These are phyloP conservation scores for Medicago ruthenica DNA, from an alignment of 306 rosid genomes.

Conservation along the genomic window DNA sequence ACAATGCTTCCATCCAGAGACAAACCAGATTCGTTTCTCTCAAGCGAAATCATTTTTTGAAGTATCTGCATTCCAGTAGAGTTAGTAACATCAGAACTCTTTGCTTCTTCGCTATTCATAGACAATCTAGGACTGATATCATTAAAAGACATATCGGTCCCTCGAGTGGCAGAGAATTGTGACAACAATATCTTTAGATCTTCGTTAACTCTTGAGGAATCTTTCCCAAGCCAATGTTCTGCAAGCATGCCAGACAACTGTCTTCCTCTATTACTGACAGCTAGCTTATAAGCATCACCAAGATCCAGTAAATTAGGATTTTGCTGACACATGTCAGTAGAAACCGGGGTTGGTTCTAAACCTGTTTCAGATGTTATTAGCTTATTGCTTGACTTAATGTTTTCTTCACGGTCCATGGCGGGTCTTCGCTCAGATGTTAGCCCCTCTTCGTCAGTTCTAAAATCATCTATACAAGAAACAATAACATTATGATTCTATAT, in stretches of 20 bases:
- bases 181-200: slow-evolving; percentile 74
- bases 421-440: slow-evolving; percentile 43
- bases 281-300: slow-evolving; percentile 93
- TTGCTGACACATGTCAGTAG: slow-evolving; percentile 62
- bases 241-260: slow-evolving; percentile 69
- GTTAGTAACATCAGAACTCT: slow-evolving; percentile 61
- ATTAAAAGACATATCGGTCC: slow-evolving; percentile 59
- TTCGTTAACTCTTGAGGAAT: slow-evolving; percentile 75
- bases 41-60: slow-evolving; percentile 80
- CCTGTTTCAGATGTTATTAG: slow-evolving; percentile 60
- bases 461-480: slow-evolving; percentile 46
- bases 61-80: slow-evolving; percentile 69
- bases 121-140: slow-evolving; percentile 83
- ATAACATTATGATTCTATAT: neutral
- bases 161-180: slow-evolving; percentile 75
- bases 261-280: slow-evolving; percentile 65
- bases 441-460: slow-evolving; percentile 45
- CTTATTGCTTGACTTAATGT: slow-evolving; percentile 45
- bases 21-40: slow-evolving; percentile 88
- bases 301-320: slow-evolving; percentile 66
- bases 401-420: slow-evolving; percentile 48
- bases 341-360: slow-evolving; percentile 50
- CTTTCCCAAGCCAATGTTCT: slow-evolving; percentile 83
- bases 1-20: slow-evolving; percentile 84
- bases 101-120: slow-evolving; percentile 63